These are phyloP conservation scores for Claviceps sorghi DNA, from an alignment of 2,329 filamentous ascomycete genomes.

Conservation along the genomic window DNA sequence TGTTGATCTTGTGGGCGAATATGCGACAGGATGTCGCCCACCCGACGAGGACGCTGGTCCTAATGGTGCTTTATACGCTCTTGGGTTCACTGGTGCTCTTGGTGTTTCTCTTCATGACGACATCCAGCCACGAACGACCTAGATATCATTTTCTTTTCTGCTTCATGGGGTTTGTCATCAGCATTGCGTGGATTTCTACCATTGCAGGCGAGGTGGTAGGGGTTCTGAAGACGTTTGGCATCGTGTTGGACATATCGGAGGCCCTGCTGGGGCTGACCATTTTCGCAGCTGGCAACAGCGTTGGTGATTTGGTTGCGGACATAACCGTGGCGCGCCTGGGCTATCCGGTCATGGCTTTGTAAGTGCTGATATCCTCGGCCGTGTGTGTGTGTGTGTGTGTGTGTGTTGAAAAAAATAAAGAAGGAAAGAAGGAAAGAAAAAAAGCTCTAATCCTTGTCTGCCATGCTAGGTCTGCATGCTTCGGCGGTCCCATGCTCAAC, in stretches of 20 bases:
- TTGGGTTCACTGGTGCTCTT: slow-evolving; percentile 54
- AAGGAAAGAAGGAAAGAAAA: neutral
- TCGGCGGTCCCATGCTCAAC: slow-evolving; percentile 97
- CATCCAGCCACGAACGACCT: slow-evolving; percentile 51
- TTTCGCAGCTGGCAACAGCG: slow-evolving; percentile 89
- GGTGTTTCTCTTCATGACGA: slow-evolving; percentile 51
- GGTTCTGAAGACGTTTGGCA: slow-evolving; percentile 81
- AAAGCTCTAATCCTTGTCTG: neutral
- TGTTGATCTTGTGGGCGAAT: slow-evolving; percentile 62
- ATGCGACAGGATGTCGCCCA: slow-evolving; percentile 42
- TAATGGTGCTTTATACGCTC: slow-evolving; percentile 49
- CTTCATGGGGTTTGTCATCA: slow-evolving; percentile 78
- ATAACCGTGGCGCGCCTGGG: slow-evolving; percentile 87
- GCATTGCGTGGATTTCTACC: slow-evolving; percentile 91
- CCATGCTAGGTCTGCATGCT: slow-evolving; percentile 58
- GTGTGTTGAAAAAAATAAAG: no score
- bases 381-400: no score
- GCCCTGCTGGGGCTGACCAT: slow-evolving; percentile 89
- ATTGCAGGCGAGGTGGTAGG: slow-evolving; percentile 93
- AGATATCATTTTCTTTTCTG: slow-evolving; percentile 67
- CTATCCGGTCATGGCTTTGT: slow-evolving; percentile 88
- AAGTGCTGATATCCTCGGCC: slow-evolving; percentile 20
- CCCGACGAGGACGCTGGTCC: slow-evolving; percentile 35
- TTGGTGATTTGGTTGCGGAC: slow-evolving; percentile 87
- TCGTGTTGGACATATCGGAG: slow-evolving; percentile 85